These are phyloP conservation scores for Tylopilus vinaceipallidus DNA, from an alignment of 768 basidiomycete species.

Conservation along the genomic window DNA sequence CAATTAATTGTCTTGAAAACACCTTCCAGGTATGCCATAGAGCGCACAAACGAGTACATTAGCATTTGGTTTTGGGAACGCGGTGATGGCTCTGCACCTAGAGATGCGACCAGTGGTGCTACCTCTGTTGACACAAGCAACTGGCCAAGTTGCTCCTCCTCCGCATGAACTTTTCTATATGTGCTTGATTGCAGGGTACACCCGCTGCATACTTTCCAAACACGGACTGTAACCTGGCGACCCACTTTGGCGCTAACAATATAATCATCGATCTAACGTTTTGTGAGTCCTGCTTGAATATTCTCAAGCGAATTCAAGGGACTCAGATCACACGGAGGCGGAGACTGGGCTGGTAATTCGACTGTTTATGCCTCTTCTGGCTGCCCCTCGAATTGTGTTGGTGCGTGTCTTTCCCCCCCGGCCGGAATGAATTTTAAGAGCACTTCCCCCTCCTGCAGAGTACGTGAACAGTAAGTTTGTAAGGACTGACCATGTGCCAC, in stretches of 20 bases:
- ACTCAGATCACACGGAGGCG: slow-evolving; percentile 20
- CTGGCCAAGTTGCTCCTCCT: slow-evolving; percentile 19
- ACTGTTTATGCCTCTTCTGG: slow-evolving; percentile 28
- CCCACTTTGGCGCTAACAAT: slow-evolving; percentile 33
- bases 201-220: slow-evolving; percentile 37
- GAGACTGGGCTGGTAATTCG: slow-evolving; percentile 29
- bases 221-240: slow-evolving; percentile 40
- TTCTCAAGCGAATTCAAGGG: neutral
- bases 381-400: slow-evolving; percentile 31
- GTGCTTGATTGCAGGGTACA: slow-evolving; percentile 23
- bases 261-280: slow-evolving; percentile 36
- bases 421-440: neutral
- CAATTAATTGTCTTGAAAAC: neutral
- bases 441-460: slow-evolving; percentile 9
- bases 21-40: slow-evolving; percentile 37
- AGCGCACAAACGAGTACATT: slow-evolving; percentile 34
- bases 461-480: slow-evolving; percentile 26
- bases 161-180: neutral
- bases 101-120: slow-evolving; percentile 28
- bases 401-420: slow-evolving; percentile 10
- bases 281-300: slow-evolving; percentile 19
- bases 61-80: slow-evolving; percentile 44
- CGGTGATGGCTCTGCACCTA: slow-evolving; percentile 29
- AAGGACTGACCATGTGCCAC: neutral
- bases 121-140: slow-evolving; percentile 16